Evolutionary conservation across 306 rosid species (phyloP).

Genomic region (Medicago arabica): DNA sequence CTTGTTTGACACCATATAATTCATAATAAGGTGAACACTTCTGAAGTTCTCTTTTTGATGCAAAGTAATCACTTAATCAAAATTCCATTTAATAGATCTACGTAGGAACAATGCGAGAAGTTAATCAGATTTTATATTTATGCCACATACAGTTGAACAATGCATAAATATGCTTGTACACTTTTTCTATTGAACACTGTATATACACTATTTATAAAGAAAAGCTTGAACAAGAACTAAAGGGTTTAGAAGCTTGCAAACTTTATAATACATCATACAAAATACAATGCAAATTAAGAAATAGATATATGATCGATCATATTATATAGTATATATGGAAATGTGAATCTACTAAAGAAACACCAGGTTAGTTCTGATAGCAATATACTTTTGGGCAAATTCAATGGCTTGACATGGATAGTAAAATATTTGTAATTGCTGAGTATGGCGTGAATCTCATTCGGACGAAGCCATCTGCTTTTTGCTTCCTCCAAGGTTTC

Average conservation of each 20-base stretch:
- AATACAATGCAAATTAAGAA: slow-evolving; percentile 8
- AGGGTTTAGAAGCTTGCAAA: slow-evolving; percentile 15
- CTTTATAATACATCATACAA: slow-evolving; percentile 10
- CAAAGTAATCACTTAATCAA: too few relatives aligned
- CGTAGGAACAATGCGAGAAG: not conserved
- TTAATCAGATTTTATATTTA: too few relatives aligned
- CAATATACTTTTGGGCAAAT: slow-evolving; percentile 74
- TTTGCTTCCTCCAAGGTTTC: slow-evolving; percentile 75
- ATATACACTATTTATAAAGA: too few relatives aligned
- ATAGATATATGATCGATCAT: slow-evolving; percentile 5
- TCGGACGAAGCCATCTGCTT: slow-evolving; percentile 96
- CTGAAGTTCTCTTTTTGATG: too few relatives aligned
- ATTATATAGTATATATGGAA: slow-evolving; percentile 8
- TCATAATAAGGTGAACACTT: too few relatives aligned
- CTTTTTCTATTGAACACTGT: too few relatives aligned
- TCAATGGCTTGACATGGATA: slow-evolving; percentile 81
- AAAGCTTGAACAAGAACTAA: slow-evolving; percentile 31
- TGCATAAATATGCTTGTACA: too few relatives aligned
- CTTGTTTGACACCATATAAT: not conserved
- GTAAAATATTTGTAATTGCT: slow-evolving; percentile 76
- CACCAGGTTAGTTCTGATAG: slow-evolving; percentile 28
- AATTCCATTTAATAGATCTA: too few relatives aligned
- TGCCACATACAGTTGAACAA: too few relatives aligned
- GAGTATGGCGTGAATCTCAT: slow-evolving; percentile 94
- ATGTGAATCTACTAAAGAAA: slow-evolving; percentile 33